A percentile compares a stretch with the other conserved stretches of the same genome.
These are phyloP conservation scores for Hemileccinum hortonii DNA, from an alignment of 1,284 basidiomycete genomes.

Conservation along the genomic window DNA sequence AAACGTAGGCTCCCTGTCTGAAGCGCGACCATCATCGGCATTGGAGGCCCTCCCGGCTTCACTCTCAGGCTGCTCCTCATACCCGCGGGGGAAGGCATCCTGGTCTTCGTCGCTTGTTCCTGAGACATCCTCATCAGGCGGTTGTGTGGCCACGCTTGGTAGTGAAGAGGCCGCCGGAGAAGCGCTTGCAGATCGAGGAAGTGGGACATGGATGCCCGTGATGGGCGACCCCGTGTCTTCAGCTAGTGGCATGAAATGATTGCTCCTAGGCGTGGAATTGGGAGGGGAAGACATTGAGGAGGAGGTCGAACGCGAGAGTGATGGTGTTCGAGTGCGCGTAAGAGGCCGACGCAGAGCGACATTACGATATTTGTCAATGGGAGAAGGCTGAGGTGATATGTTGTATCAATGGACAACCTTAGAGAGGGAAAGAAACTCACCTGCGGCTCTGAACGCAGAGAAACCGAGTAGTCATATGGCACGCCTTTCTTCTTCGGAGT, in stretches of 20 bases:
- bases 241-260: slow-evolving; percentile 42
- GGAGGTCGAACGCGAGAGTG: slow-evolving; percentile 62
- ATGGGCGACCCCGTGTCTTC: slow-evolving; percentile 46
- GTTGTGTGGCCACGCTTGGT: slow-evolving; percentile 27
- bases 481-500: slow-evolving; percentile 51
- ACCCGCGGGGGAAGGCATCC: background rate
- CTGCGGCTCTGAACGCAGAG: slow-evolving; percentile 63
- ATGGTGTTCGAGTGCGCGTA: slow-evolving; percentile 65
- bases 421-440: slow-evolving; percentile 37
- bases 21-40: slow-evolving; percentile 18
- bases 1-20: slow-evolving; percentile 61
- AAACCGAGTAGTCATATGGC: slow-evolving; percentile 59
- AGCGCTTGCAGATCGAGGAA: slow-evolving; percentile 54
- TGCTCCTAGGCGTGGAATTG: slow-evolving; percentile 65
- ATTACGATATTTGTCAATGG: slow-evolving; percentile 65
- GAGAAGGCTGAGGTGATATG: slow-evolving; percentile 48
- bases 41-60: slow-evolving; percentile 23
- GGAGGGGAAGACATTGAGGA: slow-evolving; percentile 60
- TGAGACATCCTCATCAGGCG: slow-evolving; percentile 17
- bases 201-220: slow-evolving; percentile 47
- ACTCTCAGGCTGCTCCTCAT: slow-evolving; percentile 19
- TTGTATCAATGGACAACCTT: slow-evolving; percentile 1
- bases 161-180: slow-evolving; percentile 43
- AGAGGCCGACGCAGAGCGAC: slow-evolving; percentile 56
- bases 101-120: slow-evolving; percentile 16